These are phyloP conservation scores for Nannizziopsis arthrosporioides DNA, from an alignment of 2,329 filamentous ascomycete genomes.

Conservation along the genomic window DNA sequence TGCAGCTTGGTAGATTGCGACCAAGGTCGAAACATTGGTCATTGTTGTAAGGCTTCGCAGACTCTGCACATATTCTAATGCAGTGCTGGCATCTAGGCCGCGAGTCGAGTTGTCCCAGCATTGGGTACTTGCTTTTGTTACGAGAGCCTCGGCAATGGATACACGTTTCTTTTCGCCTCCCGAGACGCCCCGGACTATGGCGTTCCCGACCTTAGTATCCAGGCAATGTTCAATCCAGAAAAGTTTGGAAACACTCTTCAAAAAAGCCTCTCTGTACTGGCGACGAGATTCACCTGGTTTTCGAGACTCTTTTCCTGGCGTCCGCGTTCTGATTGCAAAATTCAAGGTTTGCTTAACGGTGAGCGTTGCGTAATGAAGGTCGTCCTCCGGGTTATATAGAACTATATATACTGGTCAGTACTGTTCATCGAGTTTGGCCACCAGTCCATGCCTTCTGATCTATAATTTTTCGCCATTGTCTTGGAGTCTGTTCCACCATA, in stretches of 20 bases:
- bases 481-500: conserved; percentile 47
- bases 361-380: conserved; percentile 66
- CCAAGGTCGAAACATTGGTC: conserved; percentile 48
- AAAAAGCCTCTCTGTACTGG: conserved; percentile 51
- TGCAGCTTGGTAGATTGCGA: conserved; percentile 60
- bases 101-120: conserved; percentile 69
- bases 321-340: conserved; percentile 59
- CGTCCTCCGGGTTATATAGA: conserved; percentile 66
- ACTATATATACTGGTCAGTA: conserved; percentile 35
- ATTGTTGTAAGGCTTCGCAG: conserved; percentile 55
- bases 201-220: conserved; percentile 63
- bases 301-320: conserved; percentile 50
- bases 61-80: conserved; percentile 59
- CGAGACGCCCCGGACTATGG: conserved; percentile 59
- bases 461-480: conserved; percentile 40
- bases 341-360: conserved; percentile 62
- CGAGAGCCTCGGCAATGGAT: conserved; percentile 64
- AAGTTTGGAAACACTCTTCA: conserved; percentile 56
- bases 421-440: conserved; percentile 13
- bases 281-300: conserved; percentile 50
- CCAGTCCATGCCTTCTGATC: conserved; percentile 29
- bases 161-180: conserved; percentile 69
- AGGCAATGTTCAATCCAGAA: conserved; percentile 63
- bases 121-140: conserved; percentile 53
- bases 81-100: conserved; percentile 62